Evolutionary conservation across 2,329 filamentous ascomycete genomes (phyloP).

Genomic region (Aphanocladium album): DNA sequence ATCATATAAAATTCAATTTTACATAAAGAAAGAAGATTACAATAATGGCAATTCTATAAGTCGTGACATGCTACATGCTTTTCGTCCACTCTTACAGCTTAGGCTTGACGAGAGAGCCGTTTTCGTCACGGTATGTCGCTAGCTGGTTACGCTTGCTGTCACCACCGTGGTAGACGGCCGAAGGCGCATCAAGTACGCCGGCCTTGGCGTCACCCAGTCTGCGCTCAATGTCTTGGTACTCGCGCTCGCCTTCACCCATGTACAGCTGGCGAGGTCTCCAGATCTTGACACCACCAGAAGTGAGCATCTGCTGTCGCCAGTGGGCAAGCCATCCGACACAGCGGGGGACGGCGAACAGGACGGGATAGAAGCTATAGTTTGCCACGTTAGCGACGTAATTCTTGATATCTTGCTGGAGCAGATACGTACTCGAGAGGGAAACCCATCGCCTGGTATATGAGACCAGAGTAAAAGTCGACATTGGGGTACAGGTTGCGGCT

Average conservation of each 20-base stretch:
- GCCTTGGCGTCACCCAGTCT: slow-evolving; percentile 28
- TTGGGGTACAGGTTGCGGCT: slow-evolving; percentile 46
- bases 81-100: slow-evolving; percentile 16
- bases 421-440: slow-evolving; percentile 41
- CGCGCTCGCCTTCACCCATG: slow-evolving; percentile 37
- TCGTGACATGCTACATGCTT: background rate
- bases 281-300: slow-evolving; percentile 43
- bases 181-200: slow-evolving; percentile 31
- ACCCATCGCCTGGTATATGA: slow-evolving; percentile 50
- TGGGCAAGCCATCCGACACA: slow-evolving; percentile 49
- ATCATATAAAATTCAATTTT: background rate
- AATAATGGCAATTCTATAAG: background rate
- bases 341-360: slow-evolving; percentile 45
- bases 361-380: slow-evolving; percentile 39
- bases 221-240: slow-evolving; percentile 36
- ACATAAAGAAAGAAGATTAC: background rate
- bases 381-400: slow-evolving; percentile 6
- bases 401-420: background rate
- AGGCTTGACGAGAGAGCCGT: slow-evolving; percentile 24
- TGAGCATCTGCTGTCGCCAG: slow-evolving; percentile 47
- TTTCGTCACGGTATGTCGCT: slow-evolving; percentile 35
- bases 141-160: slow-evolving; percentile 38
- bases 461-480: slow-evolving; percentile 47
- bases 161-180: slow-evolving; percentile 34
- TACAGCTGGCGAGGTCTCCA: slow-evolving; percentile 47